A percentile compares a stretch with the other conserved stretches of the same genome.
Evolutionary conservation across 805 yeast genomes (phyloP).

Genomic region (Yarrowia sp.): DNA sequence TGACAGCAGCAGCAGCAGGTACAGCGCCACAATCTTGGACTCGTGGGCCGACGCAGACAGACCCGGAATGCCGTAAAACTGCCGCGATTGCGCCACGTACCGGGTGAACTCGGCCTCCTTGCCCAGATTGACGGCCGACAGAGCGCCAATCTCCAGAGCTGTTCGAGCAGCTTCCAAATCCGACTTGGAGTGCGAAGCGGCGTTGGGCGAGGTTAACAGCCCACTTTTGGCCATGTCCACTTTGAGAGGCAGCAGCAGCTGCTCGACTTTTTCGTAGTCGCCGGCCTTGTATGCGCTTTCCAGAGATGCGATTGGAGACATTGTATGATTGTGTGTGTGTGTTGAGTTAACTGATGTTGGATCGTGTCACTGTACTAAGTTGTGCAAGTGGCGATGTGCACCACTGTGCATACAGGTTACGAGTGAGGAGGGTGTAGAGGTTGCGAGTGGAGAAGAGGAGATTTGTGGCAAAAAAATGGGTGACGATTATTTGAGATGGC

Average conservation of each 20-base stretch:
- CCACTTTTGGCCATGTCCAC: conserved; percentile 79
- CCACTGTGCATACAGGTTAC: background rate
- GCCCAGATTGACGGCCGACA: conserved; percentile 70
- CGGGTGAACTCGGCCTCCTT: conserved; percentile 73
- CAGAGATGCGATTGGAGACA: conserved; percentile 21
- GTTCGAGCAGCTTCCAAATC: conserved; percentile 82
- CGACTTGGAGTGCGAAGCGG: conserved; percentile 50
- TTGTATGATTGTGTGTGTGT: background rate
- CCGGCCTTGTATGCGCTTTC: conserved; percentile 62
- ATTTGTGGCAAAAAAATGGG: no score
- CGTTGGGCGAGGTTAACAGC: conserved; percentile 68
- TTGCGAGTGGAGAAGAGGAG: no score
- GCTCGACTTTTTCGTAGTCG: conserved; percentile 66
- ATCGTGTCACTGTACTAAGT: conserved; percentile 5
- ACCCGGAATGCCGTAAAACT: conserved; percentile 65
- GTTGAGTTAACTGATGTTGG: background rate
- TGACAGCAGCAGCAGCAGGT: conserved; percentile 76
- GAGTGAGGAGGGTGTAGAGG: background rate
- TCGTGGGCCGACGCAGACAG: conserved; percentile 63
- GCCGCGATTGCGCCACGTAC: conserved; percentile 73
- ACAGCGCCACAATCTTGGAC: conserved; percentile 75
- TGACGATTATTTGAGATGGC: no score
- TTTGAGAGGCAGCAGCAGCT: conserved; percentile 73
- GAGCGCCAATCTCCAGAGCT: conserved; percentile 87
- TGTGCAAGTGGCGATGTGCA: conserved; percentile 7